Evolutionary conservation across 306 rosid species (phyloP).

Genomic region (Quercus rubra): DNA sequence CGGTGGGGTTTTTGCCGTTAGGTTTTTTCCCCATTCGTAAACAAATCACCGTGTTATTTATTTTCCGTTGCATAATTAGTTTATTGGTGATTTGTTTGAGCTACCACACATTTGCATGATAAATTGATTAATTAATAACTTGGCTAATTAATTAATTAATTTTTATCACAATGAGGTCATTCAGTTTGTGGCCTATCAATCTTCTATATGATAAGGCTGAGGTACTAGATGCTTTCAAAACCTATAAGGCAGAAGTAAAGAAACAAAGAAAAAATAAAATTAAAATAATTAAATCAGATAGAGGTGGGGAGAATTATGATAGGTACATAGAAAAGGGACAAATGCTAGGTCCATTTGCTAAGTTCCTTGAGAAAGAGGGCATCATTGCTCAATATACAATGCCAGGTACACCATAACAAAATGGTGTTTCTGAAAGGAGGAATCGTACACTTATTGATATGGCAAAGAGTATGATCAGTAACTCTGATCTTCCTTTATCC

Average conservation of each 20-base stretch:
- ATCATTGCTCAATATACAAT: not conserved
- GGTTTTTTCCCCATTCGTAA: no score
- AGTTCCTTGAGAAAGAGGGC: not conserved
- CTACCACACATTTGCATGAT: no score
- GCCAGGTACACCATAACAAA: not conserved
- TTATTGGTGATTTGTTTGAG: no score
- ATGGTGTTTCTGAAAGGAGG: not conserved
- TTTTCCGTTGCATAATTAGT: no score
- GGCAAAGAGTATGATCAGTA: not conserved
- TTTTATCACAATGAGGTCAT: no score
- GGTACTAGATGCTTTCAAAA: not conserved
- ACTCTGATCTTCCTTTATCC: not conserved
- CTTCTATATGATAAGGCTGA: not conserved
- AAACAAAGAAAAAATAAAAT: not conserved
- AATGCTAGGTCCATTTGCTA: not conserved
- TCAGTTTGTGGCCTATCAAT: not conserved
- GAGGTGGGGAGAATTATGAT: not conserved
- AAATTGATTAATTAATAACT: no score
- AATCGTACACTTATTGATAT: not conserved
- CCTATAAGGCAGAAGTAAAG: not conserved
- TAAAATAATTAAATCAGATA: not conserved
- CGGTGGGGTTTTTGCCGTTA: no score
- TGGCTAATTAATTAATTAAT: no score
- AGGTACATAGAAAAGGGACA: not conserved
- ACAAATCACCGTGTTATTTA: no score